phyloP scores from a whole-genome alignment of 169 alveolate genomes.

The Plasmodium falciparum region DNA sequence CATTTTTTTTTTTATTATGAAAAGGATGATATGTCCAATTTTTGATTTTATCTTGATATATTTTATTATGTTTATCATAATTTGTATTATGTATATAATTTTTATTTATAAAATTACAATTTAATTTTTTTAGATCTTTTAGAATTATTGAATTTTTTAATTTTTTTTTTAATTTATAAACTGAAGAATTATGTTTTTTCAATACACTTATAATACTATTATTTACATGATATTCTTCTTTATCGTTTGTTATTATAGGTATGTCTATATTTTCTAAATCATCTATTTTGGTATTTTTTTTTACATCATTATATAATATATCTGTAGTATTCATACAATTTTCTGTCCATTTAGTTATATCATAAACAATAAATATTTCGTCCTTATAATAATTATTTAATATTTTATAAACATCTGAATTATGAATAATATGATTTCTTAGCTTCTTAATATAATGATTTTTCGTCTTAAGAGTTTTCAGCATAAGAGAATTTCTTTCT shows the following conservation, averaged over 20 bases:
- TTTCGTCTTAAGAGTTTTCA: slow-evolving; percentile 24
- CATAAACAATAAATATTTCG: slow-evolving; percentile 43
- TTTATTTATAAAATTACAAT: slow-evolving; percentile 1
- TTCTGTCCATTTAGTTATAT: slow-evolving; percentile 50
- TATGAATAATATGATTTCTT: slow-evolving; percentile 53
- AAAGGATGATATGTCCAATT: slow-evolving; percentile 14
- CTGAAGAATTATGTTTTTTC: slow-evolving; percentile 51
- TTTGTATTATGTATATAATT: neutral
- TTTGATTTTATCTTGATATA: neutral
- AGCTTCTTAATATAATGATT: slow-evolving; percentile 45
- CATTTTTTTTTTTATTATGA: slow-evolving; percentile 7
- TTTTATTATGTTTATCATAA: slow-evolving; percentile 3
- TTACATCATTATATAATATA: slow-evolving; percentile 13
- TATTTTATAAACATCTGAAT: slow-evolving; percentile 41
- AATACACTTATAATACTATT: slow-evolving; percentile 25
- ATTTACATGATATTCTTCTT: neutral
- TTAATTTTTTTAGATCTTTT: slow-evolving; percentile 41
- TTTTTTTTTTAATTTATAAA: slow-evolving; percentile 50
- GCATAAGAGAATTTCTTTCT: slow-evolving; percentile 32
- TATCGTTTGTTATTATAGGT: neutral
- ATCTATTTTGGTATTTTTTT: neutral
- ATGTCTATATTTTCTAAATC: neutral
- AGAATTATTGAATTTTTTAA: slow-evolving; percentile 44
- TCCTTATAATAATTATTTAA: slow-evolving; percentile 42
- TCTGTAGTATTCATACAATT: slow-evolving; percentile 37